Conservation (phyloP, 352 stramenopile genomes). For the Aphanomyces invadans region DNA sequence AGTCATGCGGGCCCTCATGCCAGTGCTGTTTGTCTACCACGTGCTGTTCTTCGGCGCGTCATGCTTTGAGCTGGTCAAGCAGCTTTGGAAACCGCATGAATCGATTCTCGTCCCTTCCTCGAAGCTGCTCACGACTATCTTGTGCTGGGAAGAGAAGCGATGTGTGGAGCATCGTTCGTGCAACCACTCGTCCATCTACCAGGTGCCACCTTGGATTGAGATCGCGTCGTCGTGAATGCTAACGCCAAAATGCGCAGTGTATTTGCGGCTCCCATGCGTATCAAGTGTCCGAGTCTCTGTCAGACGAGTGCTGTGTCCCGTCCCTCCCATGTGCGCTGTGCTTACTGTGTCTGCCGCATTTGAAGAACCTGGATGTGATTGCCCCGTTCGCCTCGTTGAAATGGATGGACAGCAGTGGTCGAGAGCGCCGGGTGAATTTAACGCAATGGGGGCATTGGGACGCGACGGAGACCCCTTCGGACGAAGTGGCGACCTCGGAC, state of each 20-base stretch:
- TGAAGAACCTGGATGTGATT: neutral
- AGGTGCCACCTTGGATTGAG: neutral
- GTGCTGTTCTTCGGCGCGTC: conserved; percentile 11
- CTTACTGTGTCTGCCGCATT: neutral
- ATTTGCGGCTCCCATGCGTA: neutral
- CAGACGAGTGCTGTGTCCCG: neutral
- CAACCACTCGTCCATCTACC: neutral
- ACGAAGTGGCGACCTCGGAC: neutral
- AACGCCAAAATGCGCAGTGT: neutral
- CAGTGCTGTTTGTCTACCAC: conserved; percentile 5
- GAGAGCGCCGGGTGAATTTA: neutral
- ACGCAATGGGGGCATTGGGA: conserved; percentile 4
- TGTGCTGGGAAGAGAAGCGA: conserved; percentile 19
- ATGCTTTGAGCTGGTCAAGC: conserved; percentile 15
- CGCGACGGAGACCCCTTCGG: neutral
- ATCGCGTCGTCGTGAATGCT: too few species aligned
- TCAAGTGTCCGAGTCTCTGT: neutral
- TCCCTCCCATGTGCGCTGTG: neutral
- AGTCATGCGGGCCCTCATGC: neutral
- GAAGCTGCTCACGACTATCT: neutral
- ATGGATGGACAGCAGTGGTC: neutral
- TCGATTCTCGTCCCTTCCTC: neutral
- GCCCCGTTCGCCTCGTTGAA: neutral
- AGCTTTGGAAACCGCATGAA: neutral
- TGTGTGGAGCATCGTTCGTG: neutral